Percentiles rank a stretch among this genome's conserved stretches.
phyloP scores from a whole-genome alignment of 371 early-diverging fungal species.

The Syncephalastrum racemosum region DNA sequence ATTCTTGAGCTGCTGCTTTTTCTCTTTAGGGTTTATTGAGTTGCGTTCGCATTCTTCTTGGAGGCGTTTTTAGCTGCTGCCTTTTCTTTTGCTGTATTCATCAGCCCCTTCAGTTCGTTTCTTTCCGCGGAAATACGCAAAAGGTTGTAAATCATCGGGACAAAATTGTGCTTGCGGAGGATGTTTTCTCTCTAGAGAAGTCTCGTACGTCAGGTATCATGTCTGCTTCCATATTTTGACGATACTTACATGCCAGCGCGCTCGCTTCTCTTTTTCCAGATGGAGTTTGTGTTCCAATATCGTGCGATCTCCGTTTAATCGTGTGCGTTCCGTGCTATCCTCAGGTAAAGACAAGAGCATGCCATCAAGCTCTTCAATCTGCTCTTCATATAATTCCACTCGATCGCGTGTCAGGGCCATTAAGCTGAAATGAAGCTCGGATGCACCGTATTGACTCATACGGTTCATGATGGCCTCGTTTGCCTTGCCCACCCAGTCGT shows the following conservation, averaged over 20 bases:
- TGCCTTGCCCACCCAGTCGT: slow-evolving; percentile 71
- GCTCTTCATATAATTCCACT: slow-evolving; percentile 52
- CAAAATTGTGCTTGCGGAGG: slow-evolving; percentile 79
- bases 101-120: slow-evolving; percentile 52
- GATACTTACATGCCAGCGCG: slow-evolving; percentile 48
- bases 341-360: slow-evolving; percentile 42
- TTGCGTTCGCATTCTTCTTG: slow-evolving; percentile 1
- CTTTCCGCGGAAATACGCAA: slow-evolving; percentile 66
- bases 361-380: slow-evolving; percentile 51
- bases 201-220: not conserved
- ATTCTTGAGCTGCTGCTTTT: not conserved
- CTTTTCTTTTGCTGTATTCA: slow-evolving; percentile 57
- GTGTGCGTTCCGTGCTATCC: slow-evolving; percentile 31
- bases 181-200: slow-evolving; percentile 64
- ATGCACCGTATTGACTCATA: slow-evolving; percentile 63
- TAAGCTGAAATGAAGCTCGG: slow-evolving; percentile 84
- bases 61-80: slow-evolving; percentile 17
- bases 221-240: not conserved
- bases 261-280: slow-evolving; percentile 48
- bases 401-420: slow-evolving; percentile 82
- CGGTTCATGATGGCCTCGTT: slow-evolving; percentile 70
- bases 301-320: slow-evolving; percentile 27
- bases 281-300: slow-evolving; percentile 44
- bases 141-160: slow-evolving; percentile 74
- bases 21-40: slow-evolving; percentile 2